Conservation (phyloP, 2,329 filamentous ascomycete genomes). For the Fusarium virguliforme region DNA sequence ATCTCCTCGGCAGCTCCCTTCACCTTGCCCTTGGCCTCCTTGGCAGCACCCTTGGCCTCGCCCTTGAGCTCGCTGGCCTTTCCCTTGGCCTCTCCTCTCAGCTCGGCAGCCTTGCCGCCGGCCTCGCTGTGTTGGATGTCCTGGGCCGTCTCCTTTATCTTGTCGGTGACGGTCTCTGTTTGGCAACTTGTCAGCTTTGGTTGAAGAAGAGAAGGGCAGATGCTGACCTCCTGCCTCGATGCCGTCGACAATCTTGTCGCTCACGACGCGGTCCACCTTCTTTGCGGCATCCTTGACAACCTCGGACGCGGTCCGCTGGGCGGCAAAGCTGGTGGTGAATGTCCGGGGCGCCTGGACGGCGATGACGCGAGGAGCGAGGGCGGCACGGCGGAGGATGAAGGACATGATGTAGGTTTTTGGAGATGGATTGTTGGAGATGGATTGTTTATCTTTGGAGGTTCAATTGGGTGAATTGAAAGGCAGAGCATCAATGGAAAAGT, state of each 20-base stretch:
- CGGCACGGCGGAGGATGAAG: slow-evolving; percentile 64
- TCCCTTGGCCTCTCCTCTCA: slow-evolving; percentile 58
- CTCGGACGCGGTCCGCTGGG: slow-evolving; percentile 68
- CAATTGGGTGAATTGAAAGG: slow-evolving; percentile 30
- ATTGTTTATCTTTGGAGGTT: slow-evolving; percentile 1
- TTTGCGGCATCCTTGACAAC: slow-evolving; percentile 73
- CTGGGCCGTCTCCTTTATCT: slow-evolving; percentile 64
- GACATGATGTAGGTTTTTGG: slow-evolving; percentile 59
- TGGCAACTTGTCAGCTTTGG: slow-evolving; percentile 20
- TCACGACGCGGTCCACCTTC: slow-evolving; percentile 72
- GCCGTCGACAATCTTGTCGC: slow-evolving; percentile 74
- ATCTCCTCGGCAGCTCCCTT: slow-evolving; percentile 39
- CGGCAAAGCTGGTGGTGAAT: slow-evolving; percentile 65
- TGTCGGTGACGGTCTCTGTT: slow-evolving; percentile 61
- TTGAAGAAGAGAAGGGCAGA: neutral
- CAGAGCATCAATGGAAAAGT: slow-evolving; percentile 14
- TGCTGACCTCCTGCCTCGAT: slow-evolving; percentile 71
- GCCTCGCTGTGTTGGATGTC: slow-evolving; percentile 54
- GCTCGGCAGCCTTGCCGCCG: slow-evolving; percentile 56
- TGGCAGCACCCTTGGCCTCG: slow-evolving; percentile 61
- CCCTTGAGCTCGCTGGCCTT: slow-evolving; percentile 60
- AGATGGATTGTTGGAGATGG: neutral
- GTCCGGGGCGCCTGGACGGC: slow-evolving; percentile 61
- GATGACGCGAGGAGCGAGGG: slow-evolving; percentile 58
- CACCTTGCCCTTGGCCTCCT: slow-evolving; percentile 58